A percentile compares a stretch with the other conserved stretches of the same genome.
These are phyloP conservation scores for Penicillium cataractarum DNA, from an alignment of 495 filamentous ascomycete genomes.

Conservation along the genomic window DNA sequence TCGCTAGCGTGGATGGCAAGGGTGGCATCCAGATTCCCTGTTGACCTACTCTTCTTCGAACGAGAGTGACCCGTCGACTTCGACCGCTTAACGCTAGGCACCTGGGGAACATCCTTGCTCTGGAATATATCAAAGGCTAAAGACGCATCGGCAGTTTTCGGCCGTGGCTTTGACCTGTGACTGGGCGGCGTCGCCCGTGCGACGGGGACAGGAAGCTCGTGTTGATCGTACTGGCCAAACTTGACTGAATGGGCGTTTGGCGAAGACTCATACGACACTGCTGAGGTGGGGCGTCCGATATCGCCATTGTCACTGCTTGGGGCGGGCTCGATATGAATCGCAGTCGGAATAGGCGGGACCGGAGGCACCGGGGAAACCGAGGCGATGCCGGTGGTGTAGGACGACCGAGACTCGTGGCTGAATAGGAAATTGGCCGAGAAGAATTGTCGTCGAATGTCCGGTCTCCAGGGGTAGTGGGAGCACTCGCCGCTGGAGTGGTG, in stretches of 20 bases:
- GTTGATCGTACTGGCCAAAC: conserved; percentile 7
- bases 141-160: conserved; percentile 58
- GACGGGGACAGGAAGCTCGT: conserved; percentile 59
- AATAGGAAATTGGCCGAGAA: conserved; percentile 41
- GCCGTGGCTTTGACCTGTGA: conserved; percentile 47
- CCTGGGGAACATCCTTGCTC: conserved; percentile 17
- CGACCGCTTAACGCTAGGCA: conserved; percentile 37
- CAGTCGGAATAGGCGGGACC: conserved; percentile 28
- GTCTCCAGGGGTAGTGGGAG: conserved; percentile 69
- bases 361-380: conserved; percentile 32
- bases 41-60: conserved; percentile 40
- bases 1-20: conserved; percentile 27
- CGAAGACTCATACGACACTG: conserved; percentile 74
- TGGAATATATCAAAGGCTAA: conserved; percentile 40
- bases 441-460: conserved; percentile 35
- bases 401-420: conserved; percentile 37
- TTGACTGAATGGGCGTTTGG: conserved; percentile 64
- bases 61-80: conserved; percentile 44
- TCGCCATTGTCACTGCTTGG: conserved; percentile 63
- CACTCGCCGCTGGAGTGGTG: conserved; percentile 57
- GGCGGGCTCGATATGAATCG: conserved; percentile 37
- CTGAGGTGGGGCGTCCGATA: conserved; percentile 71
- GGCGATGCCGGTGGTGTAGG: conserved; percentile 43
- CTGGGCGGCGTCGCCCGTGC: conserved; percentile 63
- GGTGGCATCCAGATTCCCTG: conserved; percentile 31